Evolutionary conservation across 495 filamentous ascomycete genomes (phyloP).

Genomic region (Daldinia grandis): DNA sequence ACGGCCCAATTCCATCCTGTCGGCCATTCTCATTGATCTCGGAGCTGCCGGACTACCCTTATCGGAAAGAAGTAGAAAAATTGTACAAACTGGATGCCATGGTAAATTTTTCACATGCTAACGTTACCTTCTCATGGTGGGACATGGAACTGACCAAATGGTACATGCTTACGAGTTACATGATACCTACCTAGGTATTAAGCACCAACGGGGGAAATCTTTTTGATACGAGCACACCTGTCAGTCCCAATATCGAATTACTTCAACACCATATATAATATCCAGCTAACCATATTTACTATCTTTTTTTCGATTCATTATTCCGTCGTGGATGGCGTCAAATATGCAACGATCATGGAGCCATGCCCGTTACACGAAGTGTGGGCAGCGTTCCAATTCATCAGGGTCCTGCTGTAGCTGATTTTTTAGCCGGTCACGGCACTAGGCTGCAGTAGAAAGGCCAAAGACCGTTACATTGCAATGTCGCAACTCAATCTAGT

Average conservation of each 20-base stretch:
- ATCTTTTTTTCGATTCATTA: constrained; percentile 5
- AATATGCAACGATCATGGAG: constrained; percentile 23
- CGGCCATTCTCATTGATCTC: constrained; percentile 25
- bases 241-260: not conserved
- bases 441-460: constrained; percentile 28
- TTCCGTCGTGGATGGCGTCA: constrained; percentile 3
- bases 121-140: constrained; percentile 20
- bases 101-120: constrained; percentile 35
- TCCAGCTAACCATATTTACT: constrained; percentile 11
- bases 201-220: constrained; percentile 15
- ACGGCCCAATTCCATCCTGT: constrained; percentile 36
- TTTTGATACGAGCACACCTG: constrained; percentile 30
- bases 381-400: constrained; percentile 9
- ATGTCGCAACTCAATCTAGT: constrained; percentile 27
- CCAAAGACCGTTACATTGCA: constrained; percentile 29
- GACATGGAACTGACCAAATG: constrained; percentile 18
- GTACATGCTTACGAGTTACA: constrained; percentile 14
- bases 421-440: constrained; percentile 34
- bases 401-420: constrained; percentile 12
- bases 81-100: constrained; percentile 6
- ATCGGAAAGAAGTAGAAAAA: constrained; percentile 18
- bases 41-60: constrained; percentile 23
- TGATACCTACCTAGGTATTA: too few relatives aligned
- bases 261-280: constrained; percentile 11
- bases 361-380: constrained; percentile 10